Base-by-base conservation (phyloP, 768 basidiomycete genomes). In the Tylopilus intermedius region DNA sequence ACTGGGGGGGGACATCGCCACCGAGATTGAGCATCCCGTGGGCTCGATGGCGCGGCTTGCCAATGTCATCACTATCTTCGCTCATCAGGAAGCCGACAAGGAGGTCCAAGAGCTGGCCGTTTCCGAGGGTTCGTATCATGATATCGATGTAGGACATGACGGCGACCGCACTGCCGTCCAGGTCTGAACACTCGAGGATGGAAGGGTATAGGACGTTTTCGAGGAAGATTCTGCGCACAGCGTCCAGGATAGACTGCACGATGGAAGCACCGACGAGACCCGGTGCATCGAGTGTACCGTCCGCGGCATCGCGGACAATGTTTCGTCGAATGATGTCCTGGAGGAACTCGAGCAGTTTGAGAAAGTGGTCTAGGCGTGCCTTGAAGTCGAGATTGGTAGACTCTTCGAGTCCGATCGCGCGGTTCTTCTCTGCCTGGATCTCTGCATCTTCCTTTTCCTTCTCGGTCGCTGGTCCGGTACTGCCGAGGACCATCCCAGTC, bases 111-210 rank as follows among this genome's bases (percentile, higher is more conserved):
- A 95, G 77, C 46, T 77, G 79, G 1, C 84, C 86, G 22, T 81
- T 76, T 33, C 81, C 77, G 5, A 94, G 76, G 0, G 86, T 90
- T 52, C 83, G 79, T 48, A 93, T 77, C 78, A 92, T 87, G 62
- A 91, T 81, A 59, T 96, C 92, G 57, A 97, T 83, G 65, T 98
- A 97, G 14, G 89, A 91, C 81, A 97, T 84, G 50, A 98, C 94
- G 9, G 95, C 94, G 2, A 96, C 87, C 0, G 94, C 90, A 56
- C 93, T 95, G n/a, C 95, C 95, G 66, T 97, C 95, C 5, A 76
- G 65, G 55, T 91, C 90, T 0, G 94, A 94, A 69, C 92, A 94
- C 65, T 97, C 94, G 45, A 96, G 76, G 47, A 98, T 82, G 9
- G 92, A 90, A 0, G 95, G 90, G 66, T 95, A 95, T 29, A 98